These are phyloP conservation scores for Cyclaneusma minus DNA, from an alignment of 2,329 filamentous ascomycete genomes.

Conservation along the genomic window DNA sequence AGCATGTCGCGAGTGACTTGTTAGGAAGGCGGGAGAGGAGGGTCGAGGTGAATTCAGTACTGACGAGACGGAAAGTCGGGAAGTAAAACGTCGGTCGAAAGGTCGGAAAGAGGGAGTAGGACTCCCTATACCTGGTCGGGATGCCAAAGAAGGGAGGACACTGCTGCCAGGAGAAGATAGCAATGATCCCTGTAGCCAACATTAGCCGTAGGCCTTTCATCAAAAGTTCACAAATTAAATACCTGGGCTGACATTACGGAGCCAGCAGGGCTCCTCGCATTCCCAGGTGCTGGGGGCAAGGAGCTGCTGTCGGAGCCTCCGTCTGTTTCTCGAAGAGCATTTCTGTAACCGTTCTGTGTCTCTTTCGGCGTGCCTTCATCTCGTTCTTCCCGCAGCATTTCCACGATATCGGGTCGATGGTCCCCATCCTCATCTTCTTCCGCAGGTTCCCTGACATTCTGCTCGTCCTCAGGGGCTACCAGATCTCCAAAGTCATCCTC, in stretches of 20 bases:
- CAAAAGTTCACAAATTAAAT: no score
- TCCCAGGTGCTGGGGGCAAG: constrained; percentile 34
- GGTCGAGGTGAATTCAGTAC: constrained; percentile 47
- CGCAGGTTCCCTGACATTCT: constrained; percentile 22
- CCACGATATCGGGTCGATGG: constrained; percentile 1
- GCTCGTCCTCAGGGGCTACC: constrained; percentile 13
- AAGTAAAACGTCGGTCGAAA: constrained; percentile 90
- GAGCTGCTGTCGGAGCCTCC: constrained; percentile 36
- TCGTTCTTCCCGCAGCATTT: constrained; percentile 1
- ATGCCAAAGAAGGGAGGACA: constrained; percentile 51
- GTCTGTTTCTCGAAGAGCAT: constrained; percentile 20
- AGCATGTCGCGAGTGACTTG: constrained; percentile 63
- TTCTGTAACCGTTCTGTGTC: constrained; percentile 1
- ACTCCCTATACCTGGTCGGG: constrained; percentile 47
- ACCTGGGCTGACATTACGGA: constrained; percentile 60
- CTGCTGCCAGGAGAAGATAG: constrained; percentile 60
- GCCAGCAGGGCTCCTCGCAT: constrained; percentile 50
- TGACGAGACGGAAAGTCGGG: constrained; percentile 53
- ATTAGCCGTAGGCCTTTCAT: constrained; percentile 73
- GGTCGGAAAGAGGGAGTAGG: constrained; percentile 76
- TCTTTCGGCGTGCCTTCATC: neutral
- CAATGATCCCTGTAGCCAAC: constrained; percentile 47
- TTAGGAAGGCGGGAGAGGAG: constrained; percentile 54
- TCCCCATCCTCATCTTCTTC: neutral
- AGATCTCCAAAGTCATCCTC: constrained; percentile 26